These are phyloP conservation scores for Chrysanthemum makinoi DNA, from an alignment of 129 eudicot genomes.

Conservation along the genomic window DNA sequence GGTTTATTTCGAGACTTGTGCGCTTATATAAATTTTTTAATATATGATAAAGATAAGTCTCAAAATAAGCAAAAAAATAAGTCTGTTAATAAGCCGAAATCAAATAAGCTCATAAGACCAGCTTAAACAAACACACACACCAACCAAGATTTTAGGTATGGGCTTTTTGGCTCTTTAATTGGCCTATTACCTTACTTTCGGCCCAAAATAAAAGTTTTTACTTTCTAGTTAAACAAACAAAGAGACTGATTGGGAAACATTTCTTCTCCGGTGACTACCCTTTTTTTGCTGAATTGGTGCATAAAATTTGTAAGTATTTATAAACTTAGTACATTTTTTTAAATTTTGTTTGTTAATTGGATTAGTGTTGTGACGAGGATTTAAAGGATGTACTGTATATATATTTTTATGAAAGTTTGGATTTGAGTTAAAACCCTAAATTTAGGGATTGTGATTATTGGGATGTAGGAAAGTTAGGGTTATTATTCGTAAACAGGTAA, in stretches of 20 bases:
- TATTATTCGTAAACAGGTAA: background rate
- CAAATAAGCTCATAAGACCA: no score
- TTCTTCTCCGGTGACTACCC: constrained; percentile 17
- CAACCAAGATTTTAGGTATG: background rate
- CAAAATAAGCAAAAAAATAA: no score
- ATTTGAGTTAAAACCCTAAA: rapidly evolving
- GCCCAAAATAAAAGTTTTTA: background rate
- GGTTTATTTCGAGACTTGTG: no score
- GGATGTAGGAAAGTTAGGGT: no score
- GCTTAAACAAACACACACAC: no score
- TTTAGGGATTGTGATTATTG: no score
- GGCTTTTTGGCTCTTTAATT: background rate
- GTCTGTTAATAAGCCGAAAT: no score
- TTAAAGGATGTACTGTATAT: background rate
- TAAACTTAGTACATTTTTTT: background rate
- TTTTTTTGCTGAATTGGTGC: background rate
- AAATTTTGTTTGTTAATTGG: no score
- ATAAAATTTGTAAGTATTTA: background rate
- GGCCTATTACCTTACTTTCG: background rate
- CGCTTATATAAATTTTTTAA: no score
- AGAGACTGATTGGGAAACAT: constrained; percentile 13
- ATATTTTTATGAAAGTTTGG: background rate
- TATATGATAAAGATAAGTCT: no score
- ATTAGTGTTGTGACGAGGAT: background rate
- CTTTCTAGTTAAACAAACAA: background rate